Conservation (phyloP, 768 basidiomycete genomes). For the Coprinopsis sp. region DNA sequence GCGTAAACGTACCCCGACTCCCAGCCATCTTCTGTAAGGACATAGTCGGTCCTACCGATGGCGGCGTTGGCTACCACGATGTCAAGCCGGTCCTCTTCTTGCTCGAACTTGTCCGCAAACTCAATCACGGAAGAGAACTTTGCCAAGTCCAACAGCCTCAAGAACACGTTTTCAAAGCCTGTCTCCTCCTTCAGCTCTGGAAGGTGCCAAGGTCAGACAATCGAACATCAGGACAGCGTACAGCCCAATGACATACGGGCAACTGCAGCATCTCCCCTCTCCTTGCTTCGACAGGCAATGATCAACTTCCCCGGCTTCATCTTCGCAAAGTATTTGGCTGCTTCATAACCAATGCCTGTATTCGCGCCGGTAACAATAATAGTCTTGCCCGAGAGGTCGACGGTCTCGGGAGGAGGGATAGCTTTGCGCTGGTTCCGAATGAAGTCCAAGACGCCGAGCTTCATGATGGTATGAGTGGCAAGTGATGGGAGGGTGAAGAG, state of each 20-base stretch:
- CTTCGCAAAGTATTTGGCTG: slow-evolving; percentile 38
- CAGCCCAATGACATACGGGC: slow-evolving; percentile 30
- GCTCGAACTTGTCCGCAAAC: slow-evolving; percentile 29
- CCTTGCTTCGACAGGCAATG: slow-evolving; percentile 30
- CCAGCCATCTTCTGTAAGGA: slow-evolving; percentile 37
- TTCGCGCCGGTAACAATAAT: slow-evolving; percentile 48
- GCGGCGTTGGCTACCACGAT: slow-evolving; percentile 44
- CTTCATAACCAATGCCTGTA: slow-evolving; percentile 44
- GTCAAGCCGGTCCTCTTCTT: slow-evolving; percentile 33
- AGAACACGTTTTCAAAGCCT: slow-evolving; percentile 28
- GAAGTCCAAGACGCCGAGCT: background rate
- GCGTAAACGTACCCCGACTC: slow-evolving; percentile 32
- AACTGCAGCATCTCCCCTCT: slow-evolving; percentile 30
- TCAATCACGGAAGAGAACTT: slow-evolving; percentile 32
- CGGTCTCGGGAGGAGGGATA: slow-evolving; percentile 26
- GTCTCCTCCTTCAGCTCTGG: slow-evolving; percentile 25
- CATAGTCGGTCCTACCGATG: slow-evolving; percentile 11
- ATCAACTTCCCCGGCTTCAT: slow-evolving; percentile 39
- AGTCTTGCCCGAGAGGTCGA: slow-evolving; percentile 40
- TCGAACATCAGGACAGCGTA: background rate
- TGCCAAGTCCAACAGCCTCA: slow-evolving; percentile 35
- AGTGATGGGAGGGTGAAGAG: too few species aligned
- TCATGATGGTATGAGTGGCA: too few species aligned
- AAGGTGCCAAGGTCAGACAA: background rate
- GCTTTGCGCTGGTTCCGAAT: slow-evolving; percentile 1